Evolutionary conservation across 1,284 basidiomycete species (phyloP).

Genomic region (Cystobasidium pallidum): DNA sequence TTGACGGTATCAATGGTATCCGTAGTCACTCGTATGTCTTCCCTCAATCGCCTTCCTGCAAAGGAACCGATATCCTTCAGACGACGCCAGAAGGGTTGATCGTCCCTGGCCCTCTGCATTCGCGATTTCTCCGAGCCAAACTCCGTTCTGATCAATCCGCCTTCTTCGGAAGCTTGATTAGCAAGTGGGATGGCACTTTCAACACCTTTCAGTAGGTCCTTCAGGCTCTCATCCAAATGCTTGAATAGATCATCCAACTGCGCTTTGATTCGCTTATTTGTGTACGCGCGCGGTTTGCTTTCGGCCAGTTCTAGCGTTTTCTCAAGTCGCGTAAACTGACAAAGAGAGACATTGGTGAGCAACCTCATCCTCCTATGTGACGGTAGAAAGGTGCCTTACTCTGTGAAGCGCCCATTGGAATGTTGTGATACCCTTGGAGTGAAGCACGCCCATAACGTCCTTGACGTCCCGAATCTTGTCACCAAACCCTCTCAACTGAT

Average conservation of each 20-base stretch:
- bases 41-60: constrained; percentile 47
- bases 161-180: constrained; percentile 47
- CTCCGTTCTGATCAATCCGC: constrained; percentile 41
- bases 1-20: constrained; percentile 47
- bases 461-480: constrained; percentile 50
- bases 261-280: constrained; percentile 7
- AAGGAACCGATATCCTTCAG: constrained; percentile 40
- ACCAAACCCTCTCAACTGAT: constrained; percentile 47
- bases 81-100: constrained; percentile 42
- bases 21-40: constrained; percentile 50
- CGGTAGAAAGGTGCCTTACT: constrained; percentile 5
- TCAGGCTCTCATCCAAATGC: constrained; percentile 50
- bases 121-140: constrained; percentile 42
- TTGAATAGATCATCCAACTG: constrained; percentile 7
- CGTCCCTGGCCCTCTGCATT: constrained; percentile 34
- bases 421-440: constrained; percentile 45
- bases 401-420: constrained; percentile 47
- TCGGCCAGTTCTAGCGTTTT: constrained; percentile 47
- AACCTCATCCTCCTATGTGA: not conserved
- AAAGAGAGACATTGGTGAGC: constrained; percentile 1
- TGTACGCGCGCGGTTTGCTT: constrained; percentile 13
- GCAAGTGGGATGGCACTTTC: constrained; percentile 50
- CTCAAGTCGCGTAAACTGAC: constrained; percentile 51
- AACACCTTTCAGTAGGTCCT: constrained; percentile 49
- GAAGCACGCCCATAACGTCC: constrained; percentile 48